Evolutionary conservation across 2,329 filamentous ascomycete genomes (phyloP), one percentile per base, ranked within the genome.

Genomic region (Xylariaceae sp.): DNA sequence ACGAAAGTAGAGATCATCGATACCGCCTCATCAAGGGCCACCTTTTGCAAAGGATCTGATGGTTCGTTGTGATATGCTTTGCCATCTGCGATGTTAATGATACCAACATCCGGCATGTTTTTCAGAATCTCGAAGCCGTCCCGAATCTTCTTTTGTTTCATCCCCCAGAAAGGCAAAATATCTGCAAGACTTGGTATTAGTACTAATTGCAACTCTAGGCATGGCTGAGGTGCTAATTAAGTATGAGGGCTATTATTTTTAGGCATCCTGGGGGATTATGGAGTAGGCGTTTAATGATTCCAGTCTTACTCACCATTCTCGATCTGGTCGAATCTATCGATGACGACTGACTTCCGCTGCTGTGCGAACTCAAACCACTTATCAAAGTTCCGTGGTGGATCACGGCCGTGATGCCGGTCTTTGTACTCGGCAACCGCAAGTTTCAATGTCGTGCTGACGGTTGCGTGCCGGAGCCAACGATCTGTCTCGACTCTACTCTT

Each of bases 281-380:
- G 32, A 37, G 14, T 14, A 37, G 12, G 32, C 12, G 3, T 3
- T 37, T 37, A 16, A 3, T 7, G 32, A 10, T 37, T 10, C 32
- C 32, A 37, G 12, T 4, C 14, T 3, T 37, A 37, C 32, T 37
- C 32, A 37, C 32, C 32, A 52, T 86, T 80, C 63, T 90, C 86
- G 52, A 96, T 91, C 46, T 89, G 90, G 63, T 90, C 87, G 64
- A 90, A 96, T 60, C 90, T 86, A 66, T 96, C 92, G 52, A 95
- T 85, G 49, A 96, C 77, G 50, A 84, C 77, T 0, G 92, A 89
- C 1, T 82, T 80, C 54, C 81, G 84, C n/a, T 82, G 77, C 59
- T 82, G 83, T 4, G 91, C 90, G 67, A 90, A 91, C 19, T 88
- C 81, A 69, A 88, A 96, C 92, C 92, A 96, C 62, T 87, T 86